Conservation (phyloP, 306 rosid genomes). For the Sesbania bispinosa region DNA sequence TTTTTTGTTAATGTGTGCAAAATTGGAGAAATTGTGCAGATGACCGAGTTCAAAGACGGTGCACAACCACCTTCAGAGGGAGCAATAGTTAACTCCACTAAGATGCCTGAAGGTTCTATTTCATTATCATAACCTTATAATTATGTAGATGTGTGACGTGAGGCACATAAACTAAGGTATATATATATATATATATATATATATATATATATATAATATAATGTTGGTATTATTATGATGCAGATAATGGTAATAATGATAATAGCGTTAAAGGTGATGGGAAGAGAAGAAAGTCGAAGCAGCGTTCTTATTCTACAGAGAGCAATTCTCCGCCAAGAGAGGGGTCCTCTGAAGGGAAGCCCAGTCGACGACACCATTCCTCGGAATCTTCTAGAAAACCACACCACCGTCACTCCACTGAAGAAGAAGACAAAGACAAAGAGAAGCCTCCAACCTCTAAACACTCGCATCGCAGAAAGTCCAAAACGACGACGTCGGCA, state of each 20-base stretch:
- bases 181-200: too few species aligned
- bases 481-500: conserved; percentile 47
- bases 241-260: conserved; percentile 6
- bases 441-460: conserved; percentile 33
- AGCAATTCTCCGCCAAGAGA: conserved; percentile 33
- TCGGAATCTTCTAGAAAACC: conserved; percentile 42
- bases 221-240: background rate
- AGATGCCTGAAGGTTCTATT: conserved; percentile 45
- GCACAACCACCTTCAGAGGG: conserved; percentile 34
- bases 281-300: conserved; percentile 30
- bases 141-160: too few species aligned
- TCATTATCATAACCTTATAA: background rate
- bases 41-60: conserved; percentile 63
- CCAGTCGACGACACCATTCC: conserved; percentile 43
- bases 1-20: background rate
- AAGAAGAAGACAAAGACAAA: background rate
- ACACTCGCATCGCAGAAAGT: conserved; percentile 43
- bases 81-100: conserved; percentile 16
- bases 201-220: too few species aligned
- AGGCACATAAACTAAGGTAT: too few species aligned
- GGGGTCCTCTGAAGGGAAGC: conserved; percentile 11
- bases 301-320: conserved; percentile 19
- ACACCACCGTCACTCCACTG: background rate
- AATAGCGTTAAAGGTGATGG: conserved; percentile 6
- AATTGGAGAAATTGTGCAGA: conserved; percentile 41